A percentile compares a stretch with the other conserved stretches of the same genome.
Conservation (phyloP, 768 basidiomycete species). For the Lepiota venenata region DNA sequence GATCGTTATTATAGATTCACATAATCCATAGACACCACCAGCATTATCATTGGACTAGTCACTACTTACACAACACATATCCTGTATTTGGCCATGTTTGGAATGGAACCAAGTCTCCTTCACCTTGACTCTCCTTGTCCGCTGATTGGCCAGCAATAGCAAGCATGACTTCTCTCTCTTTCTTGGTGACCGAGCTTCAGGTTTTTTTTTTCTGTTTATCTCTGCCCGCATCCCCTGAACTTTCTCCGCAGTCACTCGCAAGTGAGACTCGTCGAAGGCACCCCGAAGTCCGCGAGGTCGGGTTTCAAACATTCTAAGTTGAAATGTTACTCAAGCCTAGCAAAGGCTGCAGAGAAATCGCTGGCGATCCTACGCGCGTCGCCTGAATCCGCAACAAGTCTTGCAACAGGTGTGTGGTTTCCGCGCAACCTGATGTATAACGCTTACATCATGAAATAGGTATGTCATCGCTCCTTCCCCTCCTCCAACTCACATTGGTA, state of each 20-base stretch:
- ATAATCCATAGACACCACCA: too few relatives aligned
- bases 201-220: slow-evolving; percentile 9
- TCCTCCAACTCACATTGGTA: neutral
- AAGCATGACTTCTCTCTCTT: slow-evolving; percentile 64
- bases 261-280: slow-evolving; percentile 88
- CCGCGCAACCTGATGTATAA: neutral
- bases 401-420: slow-evolving; percentile 63
- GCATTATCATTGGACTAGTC: too few relatives aligned
- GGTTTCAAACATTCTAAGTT: neutral
- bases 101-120: neutral
- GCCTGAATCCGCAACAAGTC: slow-evolving; percentile 72
- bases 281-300: slow-evolving; percentile 91
- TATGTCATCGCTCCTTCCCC: slow-evolving; percentile 2
- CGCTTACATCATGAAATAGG: slow-evolving; percentile 3
- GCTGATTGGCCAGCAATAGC: neutral
- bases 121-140: neutral
- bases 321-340: slow-evolving; percentile 17
- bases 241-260: slow-evolving; percentile 60
- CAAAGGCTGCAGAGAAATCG: slow-evolving; percentile 83
- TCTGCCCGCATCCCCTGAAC: neutral
- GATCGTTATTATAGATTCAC: neutral
- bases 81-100: slow-evolving; percentile 8
- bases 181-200: slow-evolving; percentile 73
- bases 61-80: too few relatives aligned
- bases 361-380: slow-evolving; percentile 76